These are phyloP conservation scores for Spencermartinsiella ligniputridi DNA, from an alignment of 1,139 yeast species.

Conservation along the genomic window DNA sequence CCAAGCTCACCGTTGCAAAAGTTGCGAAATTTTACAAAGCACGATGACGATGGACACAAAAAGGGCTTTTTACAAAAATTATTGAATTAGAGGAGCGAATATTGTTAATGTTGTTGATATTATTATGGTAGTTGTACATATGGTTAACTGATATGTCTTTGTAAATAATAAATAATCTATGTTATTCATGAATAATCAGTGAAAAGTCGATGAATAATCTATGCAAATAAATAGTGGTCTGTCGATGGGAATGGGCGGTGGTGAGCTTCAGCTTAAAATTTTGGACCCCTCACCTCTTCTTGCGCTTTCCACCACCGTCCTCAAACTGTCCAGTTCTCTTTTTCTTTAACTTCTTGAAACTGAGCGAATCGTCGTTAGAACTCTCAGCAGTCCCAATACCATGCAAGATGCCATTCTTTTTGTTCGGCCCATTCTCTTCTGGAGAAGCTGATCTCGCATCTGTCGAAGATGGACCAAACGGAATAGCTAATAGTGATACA, in stretches of 20 bases:
- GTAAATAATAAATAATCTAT: too few relatives aligned
- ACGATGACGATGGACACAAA: not conserved
- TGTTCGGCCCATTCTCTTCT: conserved; percentile 1
- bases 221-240: too few relatives aligned
- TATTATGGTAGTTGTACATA: too few relatives aligned
- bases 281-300: conserved; percentile 3
- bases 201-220: too few relatives aligned
- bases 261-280: too few relatives aligned
- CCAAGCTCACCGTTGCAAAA: not conserved
- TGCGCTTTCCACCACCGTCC: conserved; percentile 10
- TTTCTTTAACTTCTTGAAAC: conserved; percentile 18
- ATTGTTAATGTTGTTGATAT: too few relatives aligned
- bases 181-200: too few relatives aligned
- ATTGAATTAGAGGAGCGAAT: too few relatives aligned
- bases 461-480: conserved; percentile 11
- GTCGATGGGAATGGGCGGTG: too few relatives aligned
- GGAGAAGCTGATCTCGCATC: conserved; percentile 10
- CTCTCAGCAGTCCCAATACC: conserved; percentile 19
- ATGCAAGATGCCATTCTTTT: conserved; percentile 4
- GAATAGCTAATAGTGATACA: conserved; percentile 50
- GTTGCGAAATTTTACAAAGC: conserved; percentile 1
- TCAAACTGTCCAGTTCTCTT: conserved; percentile 13
- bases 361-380: conserved; percentile 22
- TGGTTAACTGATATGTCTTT: too few relatives aligned
- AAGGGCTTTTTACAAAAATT: not conserved